Evolutionary conservation across 805 yeast species (phyloP), one percentile per base, ranked within the genome.

Genomic region (Cyberlindnera galapagoensis): DNA sequence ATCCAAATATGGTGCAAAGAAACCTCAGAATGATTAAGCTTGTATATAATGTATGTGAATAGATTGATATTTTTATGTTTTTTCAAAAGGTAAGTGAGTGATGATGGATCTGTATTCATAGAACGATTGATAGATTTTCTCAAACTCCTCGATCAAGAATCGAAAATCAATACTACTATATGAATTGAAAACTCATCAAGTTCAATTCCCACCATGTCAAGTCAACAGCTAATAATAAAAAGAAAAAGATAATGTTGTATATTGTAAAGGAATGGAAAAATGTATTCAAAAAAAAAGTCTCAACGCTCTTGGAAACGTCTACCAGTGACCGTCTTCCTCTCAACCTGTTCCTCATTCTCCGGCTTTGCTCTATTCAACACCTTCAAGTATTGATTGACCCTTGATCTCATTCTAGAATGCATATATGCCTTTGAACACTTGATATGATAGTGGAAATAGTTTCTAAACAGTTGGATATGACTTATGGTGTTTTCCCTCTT

Each of bases 371-470:
- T 74, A 65, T 92, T 92, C 62, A 92, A 76, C 20, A 92, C 90
- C 69, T 92, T 92, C 55, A 88, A 74, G 66, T 88, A 92, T 51
- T 94, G 92, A 47, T 82, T 79, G 16, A 92, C 97, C 52, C 98
- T 75, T 62, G 69, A 85, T 60, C 99, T 77, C 99, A 92, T 92
- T 69, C 99, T 80, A 31, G 95, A 86, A 61, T 92, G 99, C 80
- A 92, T 78, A 63, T 84, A 92, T 21, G 98, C 97, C 69, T 92
- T 92, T 40, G 96, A 87, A 60, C 97, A 90, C 64, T 92, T 92
- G 66, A 92, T 92, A 57, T 92, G 99, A 62, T 90, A 92, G 60
- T 92, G 99, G 80, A 92, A 92, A 63, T 90, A 92, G 54, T 88
- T 94, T 62, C 99, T 74, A 65, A 92, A 92, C 36, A 85, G 67